phyloP scores from a whole-genome alignment of 2,329 filamentous ascomycete species.

The Xylariaceae sp. region DNA sequence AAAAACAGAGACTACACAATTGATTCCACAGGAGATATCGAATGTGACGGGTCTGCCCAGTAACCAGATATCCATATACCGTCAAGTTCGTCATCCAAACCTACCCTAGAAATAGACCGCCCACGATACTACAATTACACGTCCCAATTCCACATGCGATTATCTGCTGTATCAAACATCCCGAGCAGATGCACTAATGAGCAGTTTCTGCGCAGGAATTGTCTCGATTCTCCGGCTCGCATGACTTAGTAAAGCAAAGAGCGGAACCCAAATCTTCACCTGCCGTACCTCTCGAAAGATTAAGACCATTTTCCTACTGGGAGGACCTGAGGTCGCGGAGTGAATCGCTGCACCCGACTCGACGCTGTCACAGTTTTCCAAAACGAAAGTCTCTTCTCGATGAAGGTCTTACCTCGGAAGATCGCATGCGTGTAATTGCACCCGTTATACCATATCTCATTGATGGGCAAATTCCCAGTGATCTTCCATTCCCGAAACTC shows the following conservation, averaged over 20 bases:
- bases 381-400: constrained; percentile 8
- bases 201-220: too few species aligned
- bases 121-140: too few species aligned
- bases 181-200: not conserved
- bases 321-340: constrained; percentile 13
- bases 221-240: too few species aligned
- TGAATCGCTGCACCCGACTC: not conserved
- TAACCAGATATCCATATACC: not conserved
- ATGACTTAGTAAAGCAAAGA: constrained; percentile 3
- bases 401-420: not conserved
- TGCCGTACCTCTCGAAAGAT: constrained; percentile 7
- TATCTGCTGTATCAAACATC: not conserved
- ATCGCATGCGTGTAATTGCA: constrained; percentile 8
- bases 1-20: not conserved
- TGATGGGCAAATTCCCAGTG: not conserved
- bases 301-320: constrained; percentile 24
- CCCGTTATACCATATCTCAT: constrained; percentile 23
- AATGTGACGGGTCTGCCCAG: not conserved
- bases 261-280: not conserved
- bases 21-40: not conserved
- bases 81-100: too few species aligned
- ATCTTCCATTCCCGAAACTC: constrained; percentile 10
- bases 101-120: too few species aligned
- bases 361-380: not conserved
- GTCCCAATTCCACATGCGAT: not conserved